phyloP scores from a whole-genome alignment of 345 rosid genomes.

The Pelargonium nanum region DNA sequence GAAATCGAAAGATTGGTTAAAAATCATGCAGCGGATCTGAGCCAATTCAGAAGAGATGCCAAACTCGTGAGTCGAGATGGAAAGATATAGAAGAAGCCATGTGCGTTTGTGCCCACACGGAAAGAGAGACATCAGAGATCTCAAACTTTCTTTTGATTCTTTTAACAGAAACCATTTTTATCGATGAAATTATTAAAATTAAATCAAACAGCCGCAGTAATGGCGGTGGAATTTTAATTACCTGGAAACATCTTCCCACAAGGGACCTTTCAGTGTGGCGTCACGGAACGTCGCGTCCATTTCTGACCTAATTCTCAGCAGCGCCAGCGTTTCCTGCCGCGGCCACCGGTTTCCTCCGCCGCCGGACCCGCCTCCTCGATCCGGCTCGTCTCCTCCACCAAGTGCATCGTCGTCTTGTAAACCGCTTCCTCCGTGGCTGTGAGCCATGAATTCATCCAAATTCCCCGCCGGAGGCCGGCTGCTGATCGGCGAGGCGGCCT shows the following conservation, averaged over 20 bases:
- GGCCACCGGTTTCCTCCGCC: constrained; percentile 89
- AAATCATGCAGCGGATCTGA: constrained; percentile 53
- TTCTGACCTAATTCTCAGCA: constrained; percentile 75
- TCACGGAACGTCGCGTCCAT: constrained; percentile 79
- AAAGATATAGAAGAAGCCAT: constrained; percentile 33
- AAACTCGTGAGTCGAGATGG: constrained; percentile 36
- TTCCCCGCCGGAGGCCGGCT: constrained; percentile 70
- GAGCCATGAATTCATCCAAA: constrained; percentile 50
- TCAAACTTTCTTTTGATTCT: too few species aligned
- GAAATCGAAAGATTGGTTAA: constrained; percentile 21
- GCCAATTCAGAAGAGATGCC: constrained; percentile 26
- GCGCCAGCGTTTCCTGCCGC: constrained; percentile 75
- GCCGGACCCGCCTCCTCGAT: constrained; percentile 27
- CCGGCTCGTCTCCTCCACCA: constrained; percentile 36
- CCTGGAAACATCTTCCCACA: constrained; percentile 95
- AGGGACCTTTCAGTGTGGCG: constrained; percentile 78
- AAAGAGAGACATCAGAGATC: constrained; percentile 8
- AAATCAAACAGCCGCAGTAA: not conserved
- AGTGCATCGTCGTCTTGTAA: constrained; percentile 12
- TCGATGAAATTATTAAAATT: not conserved
- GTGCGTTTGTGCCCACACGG: constrained; percentile 23
- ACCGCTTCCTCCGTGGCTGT: constrained; percentile 24
- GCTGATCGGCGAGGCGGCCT: constrained; percentile 83
- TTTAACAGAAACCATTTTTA: not conserved
- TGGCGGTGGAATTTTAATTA: constrained; percentile 7